phyloP scores from a whole-genome alignment of 768 basidiomycete genomes.

The Boletales sp. region DNA sequence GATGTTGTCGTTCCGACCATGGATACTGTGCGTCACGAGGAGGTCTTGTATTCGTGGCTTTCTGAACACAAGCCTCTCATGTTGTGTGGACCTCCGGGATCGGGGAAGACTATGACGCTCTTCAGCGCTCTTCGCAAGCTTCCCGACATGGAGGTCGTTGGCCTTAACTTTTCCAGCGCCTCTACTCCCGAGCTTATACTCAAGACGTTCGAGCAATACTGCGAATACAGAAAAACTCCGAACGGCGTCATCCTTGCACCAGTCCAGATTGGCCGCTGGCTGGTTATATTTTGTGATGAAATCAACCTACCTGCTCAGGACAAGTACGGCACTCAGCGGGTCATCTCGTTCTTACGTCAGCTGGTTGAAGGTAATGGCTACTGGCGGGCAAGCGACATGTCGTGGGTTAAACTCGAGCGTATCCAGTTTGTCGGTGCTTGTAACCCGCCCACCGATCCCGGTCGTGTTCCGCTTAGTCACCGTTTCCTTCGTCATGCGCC shows the following conservation, averaged over 20 bases:
- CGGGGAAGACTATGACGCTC: slow-evolving; percentile 99
- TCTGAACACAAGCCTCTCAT: slow-evolving; percentile 98
- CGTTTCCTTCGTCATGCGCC: slow-evolving; percentile 98
- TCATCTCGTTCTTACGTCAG: slow-evolving; percentile 97
- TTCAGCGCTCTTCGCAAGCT: slow-evolving; percentile 97
- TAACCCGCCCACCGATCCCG: slow-evolving; percentile 98
- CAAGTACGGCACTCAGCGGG: slow-evolving; percentile 97
- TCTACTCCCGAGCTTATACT: slow-evolving; percentile 97
- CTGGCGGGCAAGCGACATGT: slow-evolving; percentile 91
- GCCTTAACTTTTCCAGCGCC: slow-evolving; percentile 98
- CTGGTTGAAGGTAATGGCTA: slow-evolving; percentile 93
- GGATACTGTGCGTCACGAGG: slow-evolving; percentile 98
- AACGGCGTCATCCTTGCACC: slow-evolving; percentile 97
- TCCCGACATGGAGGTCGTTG: slow-evolving; percentile 98
- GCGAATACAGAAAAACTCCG: slow-evolving; percentile 97
- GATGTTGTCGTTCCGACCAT: slow-evolving; percentile 98
- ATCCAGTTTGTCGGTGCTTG: slow-evolving; percentile 99
- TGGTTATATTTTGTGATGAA: slow-evolving; percentile 99
- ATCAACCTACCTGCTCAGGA: slow-evolving; percentile 97
- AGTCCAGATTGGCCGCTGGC: slow-evolving; percentile 92
- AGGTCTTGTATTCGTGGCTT: slow-evolving; percentile 97
- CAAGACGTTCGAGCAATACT: slow-evolving; percentile 99
- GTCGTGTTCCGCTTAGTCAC: slow-evolving; percentile 96
- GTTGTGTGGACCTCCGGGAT: slow-evolving; percentile 99
- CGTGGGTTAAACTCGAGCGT: slow-evolving; percentile 97